Evolutionary conservation across 2,329 filamentous ascomycete genomes (phyloP), one percentile per base, ranked within the genome.

Genomic region (Fusarium phyllophilum): DNA sequence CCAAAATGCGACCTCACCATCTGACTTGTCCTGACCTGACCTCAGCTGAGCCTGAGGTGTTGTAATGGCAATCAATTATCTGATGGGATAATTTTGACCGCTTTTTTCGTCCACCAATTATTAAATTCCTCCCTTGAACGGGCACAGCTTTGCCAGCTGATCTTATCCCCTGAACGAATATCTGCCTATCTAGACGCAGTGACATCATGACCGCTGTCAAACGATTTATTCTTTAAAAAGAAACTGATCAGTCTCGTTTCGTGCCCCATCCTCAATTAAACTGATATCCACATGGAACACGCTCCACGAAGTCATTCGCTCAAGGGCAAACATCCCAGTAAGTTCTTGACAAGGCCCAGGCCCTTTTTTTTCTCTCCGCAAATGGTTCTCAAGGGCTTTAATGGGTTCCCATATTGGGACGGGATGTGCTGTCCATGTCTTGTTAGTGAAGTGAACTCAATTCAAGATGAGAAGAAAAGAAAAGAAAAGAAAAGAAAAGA

Each of bases 231-330:
- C 57, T 71, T 56, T 64, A 63, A 74, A 66, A 60, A 67, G 72
- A 61, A 49, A 58, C 49, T 62, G 48, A 63, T 62, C 59, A 55
- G 59, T 56, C 63, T 62, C 65, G 59, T 59, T 61, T 62, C 65
- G 60, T 66, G 61, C 61, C 45, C 64, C 59, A 48, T 65, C 52
- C 49, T 71, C 61, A 75, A 75, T 75, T 68, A 67, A 75, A 75
- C 55, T 58, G 55, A 73, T 75, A 67, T 70, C 73, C 73, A 75
- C 68, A 71, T 33, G 22, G 71, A 72, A 74, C 72, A 74, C 72
- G 72, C 72, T 74, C 49, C 58, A 31, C 36, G 57, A 75, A 58
- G 68, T 59, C 41, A 75, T 75, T 72, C 72, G 68, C 48, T 52
- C 56, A 41, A 48, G 62, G 33, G n/a, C 18, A 57, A 64, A 60